phyloP scores from a whole-genome alignment of 2,329 filamentous ascomycete genomes.

The Penicillium sp. region DNA sequence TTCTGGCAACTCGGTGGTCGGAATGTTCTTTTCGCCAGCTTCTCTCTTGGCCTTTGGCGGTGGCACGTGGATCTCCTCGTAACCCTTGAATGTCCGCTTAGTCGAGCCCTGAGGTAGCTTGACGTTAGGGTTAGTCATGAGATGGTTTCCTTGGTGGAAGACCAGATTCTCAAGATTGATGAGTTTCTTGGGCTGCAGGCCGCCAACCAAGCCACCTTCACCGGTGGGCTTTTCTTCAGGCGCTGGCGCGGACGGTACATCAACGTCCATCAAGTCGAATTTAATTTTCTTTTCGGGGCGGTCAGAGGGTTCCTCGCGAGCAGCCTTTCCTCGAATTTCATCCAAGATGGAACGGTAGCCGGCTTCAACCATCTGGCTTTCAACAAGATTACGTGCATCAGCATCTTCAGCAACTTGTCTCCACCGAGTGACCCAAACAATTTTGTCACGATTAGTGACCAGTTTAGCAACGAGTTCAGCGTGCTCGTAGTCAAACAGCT shows the following conservation, averaged over 20 bases:
- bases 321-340: slow-evolving; percentile 71
- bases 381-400: slow-evolving; percentile 68
- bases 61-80: slow-evolving; percentile 97
- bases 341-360: slow-evolving; percentile 83
- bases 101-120: slow-evolving; percentile 90
- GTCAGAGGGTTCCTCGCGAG: slow-evolving; percentile 55
- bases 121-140: slow-evolving; percentile 99
- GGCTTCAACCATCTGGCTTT: slow-evolving; percentile 86
- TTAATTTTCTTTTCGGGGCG: slow-evolving; percentile 80
- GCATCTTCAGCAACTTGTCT: slow-evolving; percentile 77
- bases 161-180: slow-evolving; percentile 95
- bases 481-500: slow-evolving; percentile 95
- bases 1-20: slow-evolving; percentile 82
- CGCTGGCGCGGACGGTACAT: slow-evolving; percentile 62
- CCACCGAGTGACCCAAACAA: slow-evolving; percentile 91
- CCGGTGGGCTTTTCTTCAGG: slow-evolving; percentile 53
- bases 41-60: slow-evolving; percentile 84
- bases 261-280: slow-evolving; percentile 79
- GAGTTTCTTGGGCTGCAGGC: slow-evolving; percentile 77
- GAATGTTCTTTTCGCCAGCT: slow-evolving; percentile 74
- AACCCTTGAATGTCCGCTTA: slow-evolving; percentile 94
- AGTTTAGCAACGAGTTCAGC: slow-evolving; percentile 88
- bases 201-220: slow-evolving; percentile 71
- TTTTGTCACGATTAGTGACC: slow-evolving; percentile 86
- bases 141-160: slow-evolving; percentile 96